Evolutionary conservation across 371 early-diverging fungal species (phyloP).

Genomic region (Rhizomucor pusillus): DNA sequence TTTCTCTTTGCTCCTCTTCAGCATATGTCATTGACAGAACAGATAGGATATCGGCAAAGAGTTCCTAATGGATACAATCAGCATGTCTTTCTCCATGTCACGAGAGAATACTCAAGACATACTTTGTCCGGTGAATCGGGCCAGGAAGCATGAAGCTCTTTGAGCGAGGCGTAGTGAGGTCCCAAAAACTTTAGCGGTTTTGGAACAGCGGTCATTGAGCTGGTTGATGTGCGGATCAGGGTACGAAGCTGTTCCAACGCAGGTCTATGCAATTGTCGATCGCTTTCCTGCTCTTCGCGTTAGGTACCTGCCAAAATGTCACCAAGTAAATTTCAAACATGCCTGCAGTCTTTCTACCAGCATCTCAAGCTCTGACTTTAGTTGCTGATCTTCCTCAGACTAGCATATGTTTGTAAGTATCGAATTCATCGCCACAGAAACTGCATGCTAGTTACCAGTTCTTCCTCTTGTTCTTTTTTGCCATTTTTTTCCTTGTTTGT

Average conservation of each 20-base stretch:
- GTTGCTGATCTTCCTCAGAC: conserved; percentile 96
- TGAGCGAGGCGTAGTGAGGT: conserved; percentile 78
- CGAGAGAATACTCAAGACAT: background rate
- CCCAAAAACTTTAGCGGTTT: conserved; percentile 96
- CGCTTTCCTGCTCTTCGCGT: conserved; percentile 54
- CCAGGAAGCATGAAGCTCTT: conserved; percentile 75
- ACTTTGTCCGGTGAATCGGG: conserved; percentile 74
- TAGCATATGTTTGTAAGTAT: conserved; percentile 30
- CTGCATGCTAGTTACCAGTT: conserved; percentile 30
- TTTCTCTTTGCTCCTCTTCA: conserved; percentile 79
- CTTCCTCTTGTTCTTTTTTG: conserved; percentile 49
- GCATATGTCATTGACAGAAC: conserved; percentile 95
- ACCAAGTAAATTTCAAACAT: conserved; percentile 6
- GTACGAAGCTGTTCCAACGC: conserved; percentile 87
- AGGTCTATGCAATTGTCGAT: conserved; percentile 74
- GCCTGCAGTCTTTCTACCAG: conserved; percentile 87
- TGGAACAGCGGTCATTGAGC: conserved; percentile 98
- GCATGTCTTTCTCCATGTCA: background rate
- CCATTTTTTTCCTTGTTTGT: conserved; percentile 37
- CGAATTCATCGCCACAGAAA: background rate
- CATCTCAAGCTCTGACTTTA: conserved; percentile 92
- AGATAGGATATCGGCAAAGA: conserved; percentile 94
- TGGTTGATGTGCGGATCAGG: conserved; percentile 89
- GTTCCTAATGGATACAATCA: conserved; percentile 37
- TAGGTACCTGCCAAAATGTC: background rate